phyloP scores from a whole-genome alignment of 805 yeast genomes.

The Pichia membranifaciens region DNA sequence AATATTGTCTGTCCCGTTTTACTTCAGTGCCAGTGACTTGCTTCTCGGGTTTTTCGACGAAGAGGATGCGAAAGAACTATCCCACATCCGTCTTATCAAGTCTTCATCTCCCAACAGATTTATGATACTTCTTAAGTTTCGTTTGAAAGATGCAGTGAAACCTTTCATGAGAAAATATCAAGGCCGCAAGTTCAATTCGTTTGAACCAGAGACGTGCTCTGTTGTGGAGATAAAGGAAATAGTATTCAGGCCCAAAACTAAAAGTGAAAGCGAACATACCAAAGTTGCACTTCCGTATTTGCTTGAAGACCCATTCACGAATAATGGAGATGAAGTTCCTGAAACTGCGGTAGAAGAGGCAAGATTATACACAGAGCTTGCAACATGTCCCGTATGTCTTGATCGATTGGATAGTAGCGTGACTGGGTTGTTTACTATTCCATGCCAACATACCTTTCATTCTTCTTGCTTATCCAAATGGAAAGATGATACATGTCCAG shows the following conservation, averaged over 20 bases:
- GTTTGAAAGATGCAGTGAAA: conserved; percentile 48
- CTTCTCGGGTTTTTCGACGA: conserved; percentile 71
- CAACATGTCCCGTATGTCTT: conserved; percentile 89
- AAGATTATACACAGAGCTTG: conserved; percentile 51
- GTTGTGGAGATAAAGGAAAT: conserved; percentile 64
- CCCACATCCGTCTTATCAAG: conserved; percentile 69
- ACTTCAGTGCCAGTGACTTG: conserved; percentile 78
- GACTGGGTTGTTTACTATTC: conserved; percentile 79
- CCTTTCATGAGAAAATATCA: conserved; percentile 60
- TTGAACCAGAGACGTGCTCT: conserved; percentile 86
- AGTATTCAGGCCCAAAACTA: conserved; percentile 32
- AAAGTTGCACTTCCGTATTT: conserved; percentile 53
- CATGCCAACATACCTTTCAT: conserved; percentile 91
- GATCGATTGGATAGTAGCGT: conserved; percentile 79
- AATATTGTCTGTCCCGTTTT: conserved; percentile 80
- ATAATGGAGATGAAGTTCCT: not conserved
- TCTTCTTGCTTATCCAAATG: conserved; percentile 83
- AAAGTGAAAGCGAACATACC: not conserved
- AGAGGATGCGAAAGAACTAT: conserved; percentile 43
- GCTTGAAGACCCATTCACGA: conserved; percentile 68
- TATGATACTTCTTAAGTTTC: conserved; percentile 73
- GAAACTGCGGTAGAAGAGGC: not conserved
- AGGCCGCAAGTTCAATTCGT: conserved; percentile 71
- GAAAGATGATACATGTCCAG: conserved; percentile 89
- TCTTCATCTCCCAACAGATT: conserved; percentile 63